Conservation (phyloP, 148 eudicot species). For the Camellia granthamiana region DNA sequence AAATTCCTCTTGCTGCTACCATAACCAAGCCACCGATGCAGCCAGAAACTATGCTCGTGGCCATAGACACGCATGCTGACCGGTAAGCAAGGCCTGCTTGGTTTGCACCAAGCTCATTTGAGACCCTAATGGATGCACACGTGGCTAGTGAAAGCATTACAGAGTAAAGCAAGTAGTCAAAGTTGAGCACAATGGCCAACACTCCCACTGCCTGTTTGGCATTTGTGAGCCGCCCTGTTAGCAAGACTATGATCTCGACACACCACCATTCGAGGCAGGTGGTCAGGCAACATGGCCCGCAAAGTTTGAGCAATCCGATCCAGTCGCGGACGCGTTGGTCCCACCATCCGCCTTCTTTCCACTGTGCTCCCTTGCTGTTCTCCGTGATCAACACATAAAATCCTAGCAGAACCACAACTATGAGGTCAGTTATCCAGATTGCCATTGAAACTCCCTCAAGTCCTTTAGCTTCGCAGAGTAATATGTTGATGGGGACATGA, state of each 20-base stretch:
- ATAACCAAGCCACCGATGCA: slow-evolving; percentile 40
- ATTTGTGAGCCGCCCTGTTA: slow-evolving; percentile 55
- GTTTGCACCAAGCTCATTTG: slow-evolving; percentile 78
- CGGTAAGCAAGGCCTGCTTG: slow-evolving; percentile 35
- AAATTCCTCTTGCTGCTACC: slow-evolving; percentile 46
- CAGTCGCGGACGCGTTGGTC: slow-evolving; percentile 61
- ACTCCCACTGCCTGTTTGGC: slow-evolving; percentile 62
- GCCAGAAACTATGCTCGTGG: slow-evolving; percentile 39
- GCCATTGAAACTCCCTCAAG: slow-evolving; percentile 74
- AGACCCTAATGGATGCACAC: slow-evolving; percentile 70
- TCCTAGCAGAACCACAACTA: slow-evolving; percentile 34
- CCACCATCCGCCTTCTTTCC: slow-evolving; percentile 77
- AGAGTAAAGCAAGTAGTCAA: slow-evolving; percentile 73
- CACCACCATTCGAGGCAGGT: slow-evolving; percentile 97
- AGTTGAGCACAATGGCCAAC: slow-evolving; percentile 72
- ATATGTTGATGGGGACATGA: slow-evolving; percentile 62
- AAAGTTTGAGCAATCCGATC: slow-evolving; percentile 44
- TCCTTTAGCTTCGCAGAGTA: slow-evolving; percentile 51
- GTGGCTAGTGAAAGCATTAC: slow-evolving; percentile 70
- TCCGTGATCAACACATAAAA: slow-evolving; percentile 42
- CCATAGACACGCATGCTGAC: slow-evolving; percentile 51
- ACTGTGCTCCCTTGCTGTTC: slow-evolving; percentile 39
- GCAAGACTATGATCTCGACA: slow-evolving; percentile 62
- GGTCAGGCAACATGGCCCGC: slow-evolving; percentile 74
- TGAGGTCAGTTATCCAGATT: slow-evolving; percentile 60